A percentile compares a stretch with the other conserved stretches of the same genome.
Conservation (phyloP, 441 rosid genomes). For the Macaranga tanarius region DNA sequence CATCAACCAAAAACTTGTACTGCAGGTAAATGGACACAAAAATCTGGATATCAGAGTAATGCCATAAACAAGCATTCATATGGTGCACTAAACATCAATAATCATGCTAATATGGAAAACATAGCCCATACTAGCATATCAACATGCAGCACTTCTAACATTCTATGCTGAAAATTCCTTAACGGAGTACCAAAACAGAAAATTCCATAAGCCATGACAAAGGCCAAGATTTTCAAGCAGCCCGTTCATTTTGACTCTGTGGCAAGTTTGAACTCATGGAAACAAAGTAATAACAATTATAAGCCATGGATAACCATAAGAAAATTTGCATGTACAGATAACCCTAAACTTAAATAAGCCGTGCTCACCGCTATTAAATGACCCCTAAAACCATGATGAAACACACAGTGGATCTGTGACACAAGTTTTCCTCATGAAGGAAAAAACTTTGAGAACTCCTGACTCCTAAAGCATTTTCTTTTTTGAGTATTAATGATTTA, state of each 20-base stretch:
- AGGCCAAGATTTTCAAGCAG: background rate
- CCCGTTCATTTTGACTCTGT: background rate
- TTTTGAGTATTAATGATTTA: no score
- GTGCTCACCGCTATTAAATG: background rate
- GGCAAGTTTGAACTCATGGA: background rate
- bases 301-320: no score
- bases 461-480: background rate
- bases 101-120: background rate
- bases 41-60: background rate
- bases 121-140: background rate
- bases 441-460: background rate
- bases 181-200: background rate
- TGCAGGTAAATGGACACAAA: slow-evolving; percentile 34
- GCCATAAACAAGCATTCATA: background rate
- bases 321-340: background rate
- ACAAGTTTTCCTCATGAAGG: background rate
- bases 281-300: background rate
- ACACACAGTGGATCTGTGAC: slow-evolving; percentile 1
- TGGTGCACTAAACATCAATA: background rate
- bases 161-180: no score
- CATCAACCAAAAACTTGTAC: slow-evolving; percentile 72
- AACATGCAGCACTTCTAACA: background rate
- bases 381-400: background rate
- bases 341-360: background rate
- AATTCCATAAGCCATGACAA: background rate